Base-by-base conservation (phyloP, 768 basidiomycete species). In the Hypholoma fasciculare region DNA sequence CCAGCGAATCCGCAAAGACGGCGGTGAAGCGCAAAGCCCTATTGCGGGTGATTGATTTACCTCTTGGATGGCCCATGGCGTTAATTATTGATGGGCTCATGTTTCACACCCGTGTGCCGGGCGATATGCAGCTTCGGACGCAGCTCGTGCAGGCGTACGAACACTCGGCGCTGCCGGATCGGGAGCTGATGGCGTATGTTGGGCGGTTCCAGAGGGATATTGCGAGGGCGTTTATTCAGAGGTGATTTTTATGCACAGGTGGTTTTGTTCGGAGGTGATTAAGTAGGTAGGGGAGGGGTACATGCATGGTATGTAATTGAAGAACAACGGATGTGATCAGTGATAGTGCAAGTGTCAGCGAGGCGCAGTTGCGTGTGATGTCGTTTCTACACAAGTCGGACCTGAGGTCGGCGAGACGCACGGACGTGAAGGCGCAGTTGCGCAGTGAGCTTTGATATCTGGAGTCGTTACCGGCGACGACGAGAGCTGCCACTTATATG, bases 131-230 rank as follows among this genome's bases (percentile, higher is more conserved):
- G 90, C 81, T 93, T 40, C 81, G 82, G 53, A 87, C 88, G 0
- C 89, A 93, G 65, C 82, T 95, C 14, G 82, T 74, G 0, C 91
- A 95, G 72, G 88, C 86, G 0, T 71, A 84, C 40, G 83, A 90
- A 27, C 76, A 92, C 63, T 91, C 92, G 16, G 78, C 86, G 2
- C 79, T 94, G 30, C 90, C 90, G 1, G 86, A 89, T 54, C 78
- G 79, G 59, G 92, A 92, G 47, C 74, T 94, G 1, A 68, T 84
- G 16, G 73, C 75, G 3, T 92, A 92, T 66, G 75, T 94, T 39
- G 76, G 78, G 49, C 78, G 84, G 23, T 81, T 94, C 63, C 92
- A 94, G 68, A 82, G 75, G 58, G 88, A 91, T 51, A 82, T 90
- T 52, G 82, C 86, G 19, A 80, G 78, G 49, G 82, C 83, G 16